A percentile compares a stretch with the other conserved stretches of the same genome.
phyloP scores from a whole-genome alignment of 75 land plant species.

The Cryptomeria japonica region DNA sequence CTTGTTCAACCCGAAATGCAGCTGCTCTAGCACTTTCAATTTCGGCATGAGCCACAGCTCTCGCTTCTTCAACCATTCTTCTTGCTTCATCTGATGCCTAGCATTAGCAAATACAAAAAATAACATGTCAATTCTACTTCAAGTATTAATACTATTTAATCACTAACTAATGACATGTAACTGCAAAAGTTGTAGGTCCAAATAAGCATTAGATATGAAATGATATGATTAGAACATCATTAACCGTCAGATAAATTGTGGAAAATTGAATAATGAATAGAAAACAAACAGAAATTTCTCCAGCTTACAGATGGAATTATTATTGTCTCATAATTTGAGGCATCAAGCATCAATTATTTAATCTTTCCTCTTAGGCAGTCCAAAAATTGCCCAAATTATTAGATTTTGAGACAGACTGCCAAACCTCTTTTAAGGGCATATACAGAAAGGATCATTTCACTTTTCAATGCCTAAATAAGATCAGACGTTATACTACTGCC shows the following conservation, averaged over 20 bases:
- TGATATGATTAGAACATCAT: neutral
- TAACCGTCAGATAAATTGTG: neutral
- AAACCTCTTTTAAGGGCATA: neutral
- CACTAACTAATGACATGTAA: neutral
- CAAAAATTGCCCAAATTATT: neutral
- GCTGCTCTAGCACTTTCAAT: conserved; percentile 81
- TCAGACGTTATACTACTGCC: neutral
- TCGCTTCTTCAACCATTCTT: conserved; percentile 81
- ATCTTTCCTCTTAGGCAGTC: neutral
- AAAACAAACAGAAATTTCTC: neutral
- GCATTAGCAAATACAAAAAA: neutral
- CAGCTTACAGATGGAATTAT: neutral
- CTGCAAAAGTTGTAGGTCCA: neutral
- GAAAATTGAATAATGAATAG: neutral
- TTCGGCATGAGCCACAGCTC: conserved; percentile 83
- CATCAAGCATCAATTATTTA: neutral
- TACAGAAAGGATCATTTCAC: neutral
- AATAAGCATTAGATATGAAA: neutral
- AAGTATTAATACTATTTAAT: neutral
- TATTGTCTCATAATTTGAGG: neutral
- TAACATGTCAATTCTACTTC: neutral
- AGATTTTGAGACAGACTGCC: neutral
- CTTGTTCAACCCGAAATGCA: conserved; percentile 64
- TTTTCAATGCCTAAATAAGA: neutral
- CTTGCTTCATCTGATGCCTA: conserved; percentile 97